Base-by-base conservation (phyloP, 2,329 filamentous ascomycete species). In the Akanthomyces dipterigenus region DNA sequence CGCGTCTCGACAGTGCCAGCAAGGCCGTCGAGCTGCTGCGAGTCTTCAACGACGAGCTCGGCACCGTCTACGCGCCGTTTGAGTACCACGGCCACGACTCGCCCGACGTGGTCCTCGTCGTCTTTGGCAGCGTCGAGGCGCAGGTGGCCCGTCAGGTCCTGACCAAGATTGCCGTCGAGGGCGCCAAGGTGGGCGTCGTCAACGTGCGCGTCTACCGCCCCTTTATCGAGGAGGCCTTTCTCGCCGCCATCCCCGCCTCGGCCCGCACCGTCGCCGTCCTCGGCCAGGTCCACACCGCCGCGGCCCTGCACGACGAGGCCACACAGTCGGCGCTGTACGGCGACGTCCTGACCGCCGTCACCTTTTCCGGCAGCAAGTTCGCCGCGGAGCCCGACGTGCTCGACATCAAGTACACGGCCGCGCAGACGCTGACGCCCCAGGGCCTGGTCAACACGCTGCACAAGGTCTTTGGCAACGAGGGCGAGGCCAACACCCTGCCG, bases 201-300 rank as follows among this genome's bases (percentile, higher is more conserved):
- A 93, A 91, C 69, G 93, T 98, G 51, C 89, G 95, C 65, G 83
- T 99, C 60, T 99, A 98, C 80, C 87, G 93, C 48, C 95, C 95
- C 18, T 98, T 99, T 70, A 86, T 95, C 36, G 95, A 99, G 77
- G 92, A 97, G 72, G 90, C 91, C 56, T 98, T 99, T 81, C 79
- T 98, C 65, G 86, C 88, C 66, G 84, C 85, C 12, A 83, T 99
- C 31, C 92, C 95, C 38, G 80, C 85, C 67, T 89, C 89, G 40
- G 84, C 88, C 51, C 86, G 85, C 75, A 89, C 83, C 64, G 82
- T 99, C 65, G 88, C 88, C 42, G 91, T 98, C 22, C 84, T 99
- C 6, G 95, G 95, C 59, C 95, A 99, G 74, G 93, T 99, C 66
- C 76, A 82, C 64, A 87, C 90, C 66, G 83, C 90, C 65, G 78